Evolutionary conservation across 768 basidiomycete species (phyloP).

Genomic region (Neoboletus magnificus): DNA sequence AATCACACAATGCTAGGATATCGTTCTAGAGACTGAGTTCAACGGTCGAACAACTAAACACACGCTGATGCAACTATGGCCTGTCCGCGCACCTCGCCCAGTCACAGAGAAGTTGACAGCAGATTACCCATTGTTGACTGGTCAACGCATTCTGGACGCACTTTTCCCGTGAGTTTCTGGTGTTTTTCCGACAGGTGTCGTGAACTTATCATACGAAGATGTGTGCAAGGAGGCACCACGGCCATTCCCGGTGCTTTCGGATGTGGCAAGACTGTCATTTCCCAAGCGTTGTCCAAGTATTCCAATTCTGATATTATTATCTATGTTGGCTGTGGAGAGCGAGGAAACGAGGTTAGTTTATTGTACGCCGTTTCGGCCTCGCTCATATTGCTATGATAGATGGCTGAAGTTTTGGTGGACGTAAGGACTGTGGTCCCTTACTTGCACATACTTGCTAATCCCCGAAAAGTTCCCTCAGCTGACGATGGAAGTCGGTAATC

Average conservation of each 20-base stretch:
- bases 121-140: slow-evolving; percentile 87
- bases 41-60: slow-evolving; percentile 92
- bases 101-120: slow-evolving; percentile 95
- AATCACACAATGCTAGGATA: slow-evolving; percentile 53
- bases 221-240: slow-evolving; percentile 94
- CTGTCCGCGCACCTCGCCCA: slow-evolving; percentile 95
- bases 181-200: background rate
- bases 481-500: slow-evolving; percentile 86
- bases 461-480: slow-evolving; percentile 73
- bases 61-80: slow-evolving; percentile 98
- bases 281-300: slow-evolving; percentile 95
- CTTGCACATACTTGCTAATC: slow-evolving; percentile 12
- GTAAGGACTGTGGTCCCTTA: slow-evolving; percentile 36
- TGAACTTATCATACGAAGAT: slow-evolving; percentile 42
- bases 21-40: slow-evolving; percentile 96
- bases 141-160: slow-evolving; percentile 95
- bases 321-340: slow-evolving; percentile 98
- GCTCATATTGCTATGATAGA: slow-evolving; percentile 42
- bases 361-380: slow-evolving; percentile 35
- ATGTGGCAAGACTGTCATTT: slow-evolving; percentile 98
- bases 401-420: slow-evolving; percentile 99
- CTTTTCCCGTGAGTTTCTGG: slow-evolving; percentile 77
- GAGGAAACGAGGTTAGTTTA: slow-evolving; percentile 82
- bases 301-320: slow-evolving; percentile 99
- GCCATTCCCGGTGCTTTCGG: slow-evolving; percentile 99